These are phyloP conservation scores for Mimosa bimucronata DNA, from an alignment of 306 rosid species.

Conservation along the genomic window DNA sequence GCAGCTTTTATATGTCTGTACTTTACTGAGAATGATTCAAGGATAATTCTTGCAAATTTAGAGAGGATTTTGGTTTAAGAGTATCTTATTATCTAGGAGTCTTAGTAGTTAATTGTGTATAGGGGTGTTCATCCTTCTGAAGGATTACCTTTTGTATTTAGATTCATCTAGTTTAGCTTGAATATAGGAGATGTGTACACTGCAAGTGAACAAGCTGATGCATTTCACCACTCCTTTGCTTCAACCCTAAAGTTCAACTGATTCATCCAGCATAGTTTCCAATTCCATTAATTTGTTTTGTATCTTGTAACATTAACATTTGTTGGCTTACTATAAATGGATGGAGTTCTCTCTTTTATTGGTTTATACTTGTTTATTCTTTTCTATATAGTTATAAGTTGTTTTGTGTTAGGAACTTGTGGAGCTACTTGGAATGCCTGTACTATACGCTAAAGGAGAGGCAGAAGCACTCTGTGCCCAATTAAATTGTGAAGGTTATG, in stretches of 20 bases:
- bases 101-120: neutral
- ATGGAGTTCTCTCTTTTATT: conserved; percentile 31
- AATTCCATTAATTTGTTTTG: conserved; percentile 14
- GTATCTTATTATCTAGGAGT: neutral
- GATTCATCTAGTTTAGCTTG: neutral
- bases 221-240: conserved; percentile 5
- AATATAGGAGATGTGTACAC: neutral
- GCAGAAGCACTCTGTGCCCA: conserved; percentile 95
- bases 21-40: neutral
- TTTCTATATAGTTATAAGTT: conserved; percentile 34
- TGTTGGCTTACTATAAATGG: conserved; percentile 22
- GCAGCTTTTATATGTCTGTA: neutral
- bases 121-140: neutral
- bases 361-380: conserved; percentile 25
- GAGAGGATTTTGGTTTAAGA: neutral
- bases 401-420: conserved; percentile 67
- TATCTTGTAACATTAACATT: conserved; percentile 15
- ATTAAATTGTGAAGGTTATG: conserved; percentile 72
- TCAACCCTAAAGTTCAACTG: conserved; percentile 1
- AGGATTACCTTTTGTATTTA: conserved; percentile 3
- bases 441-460: conserved; percentile 87
- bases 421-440: conserved; percentile 89
- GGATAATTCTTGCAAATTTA: neutral
- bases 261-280: conserved; percentile 13
- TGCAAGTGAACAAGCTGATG: neutral